Conservation (phyloP, 345 rosid genomes). For the Linum trigynum region DNA sequence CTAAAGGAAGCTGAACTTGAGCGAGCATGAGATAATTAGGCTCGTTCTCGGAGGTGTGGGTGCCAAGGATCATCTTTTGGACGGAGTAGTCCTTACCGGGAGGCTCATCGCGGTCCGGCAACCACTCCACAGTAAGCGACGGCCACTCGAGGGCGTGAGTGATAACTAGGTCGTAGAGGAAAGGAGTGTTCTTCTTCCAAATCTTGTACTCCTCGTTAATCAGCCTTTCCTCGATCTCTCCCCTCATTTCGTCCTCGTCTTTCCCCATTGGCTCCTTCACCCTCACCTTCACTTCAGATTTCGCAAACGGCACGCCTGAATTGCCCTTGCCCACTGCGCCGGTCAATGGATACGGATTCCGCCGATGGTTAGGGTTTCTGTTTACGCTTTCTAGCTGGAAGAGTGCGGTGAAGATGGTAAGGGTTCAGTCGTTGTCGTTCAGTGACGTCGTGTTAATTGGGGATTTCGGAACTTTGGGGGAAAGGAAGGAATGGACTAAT, state of each 20-base stretch:
- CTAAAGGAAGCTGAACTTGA: conserved; percentile 92
- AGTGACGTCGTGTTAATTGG: no score
- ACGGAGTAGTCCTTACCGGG: conserved; percentile 85
- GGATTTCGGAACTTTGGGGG: no score
- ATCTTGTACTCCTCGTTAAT: conserved; percentile 97
- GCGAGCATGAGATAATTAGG: conserved; percentile 95
- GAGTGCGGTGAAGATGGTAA: no score
- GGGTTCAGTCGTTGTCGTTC: no score
- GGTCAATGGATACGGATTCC: no score
- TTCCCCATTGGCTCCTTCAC: conserved; percentile 45
- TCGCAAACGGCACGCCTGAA: no score
- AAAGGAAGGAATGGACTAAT: no score
- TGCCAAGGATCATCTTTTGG: conserved; percentile 95
- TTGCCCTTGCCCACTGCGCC: no score
- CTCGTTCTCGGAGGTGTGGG: conserved; percentile 97
- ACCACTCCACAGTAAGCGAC: conserved; percentile 93
- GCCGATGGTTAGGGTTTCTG: no score
- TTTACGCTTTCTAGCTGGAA: no score
- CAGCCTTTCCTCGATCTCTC: conserved; percentile 85
- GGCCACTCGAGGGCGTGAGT: conserved; percentile 99
- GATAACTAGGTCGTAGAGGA: conserved; percentile 88
- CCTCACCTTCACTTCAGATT: no score
- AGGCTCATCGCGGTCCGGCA: conserved; percentile 91
- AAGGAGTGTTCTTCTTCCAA: conserved; percentile 99
- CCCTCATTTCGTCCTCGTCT: conserved; percentile 95